A percentile compares a stretch with the other conserved stretches of the same genome.
Evolutionary conservation across 2,329 filamentous ascomycete genomes (phyloP).

Genomic region (Ilyonectria robusta): DNA sequence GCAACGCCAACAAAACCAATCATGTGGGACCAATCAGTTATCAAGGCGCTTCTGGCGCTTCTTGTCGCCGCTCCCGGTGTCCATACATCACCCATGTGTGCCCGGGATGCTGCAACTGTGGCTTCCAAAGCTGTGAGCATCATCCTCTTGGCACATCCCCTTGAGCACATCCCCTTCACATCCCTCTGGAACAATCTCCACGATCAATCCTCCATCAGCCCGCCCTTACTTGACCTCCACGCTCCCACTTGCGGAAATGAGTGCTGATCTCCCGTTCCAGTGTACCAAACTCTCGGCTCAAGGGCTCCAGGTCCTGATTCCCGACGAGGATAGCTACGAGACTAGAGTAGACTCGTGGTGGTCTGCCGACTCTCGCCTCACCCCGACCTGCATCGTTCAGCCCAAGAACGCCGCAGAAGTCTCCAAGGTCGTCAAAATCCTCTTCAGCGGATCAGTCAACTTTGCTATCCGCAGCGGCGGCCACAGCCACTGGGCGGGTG

Average conservation of each 20-base stretch:
- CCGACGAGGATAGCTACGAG: constrained; percentile 16
- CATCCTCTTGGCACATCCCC: background rate
- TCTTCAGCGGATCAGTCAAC: constrained; percentile 35
- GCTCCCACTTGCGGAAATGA: background rate
- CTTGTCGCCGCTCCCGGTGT: background rate
- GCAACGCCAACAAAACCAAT: background rate
- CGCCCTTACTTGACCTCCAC: background rate
- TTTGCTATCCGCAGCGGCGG: constrained; percentile 52
- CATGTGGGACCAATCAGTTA: background rate
- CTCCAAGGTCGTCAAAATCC: constrained; percentile 36
- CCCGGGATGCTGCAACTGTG: background rate
- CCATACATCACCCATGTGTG: background rate
- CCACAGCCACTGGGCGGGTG: constrained; percentile 50
- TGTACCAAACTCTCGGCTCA: background rate
- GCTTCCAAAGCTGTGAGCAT: background rate
- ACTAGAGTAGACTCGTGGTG: constrained; percentile 27
- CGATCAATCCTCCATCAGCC: background rate
- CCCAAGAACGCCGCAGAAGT: constrained; percentile 44
- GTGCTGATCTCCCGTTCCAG: background rate
- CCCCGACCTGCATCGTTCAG: constrained; percentile 47
- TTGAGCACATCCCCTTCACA: too few relatives aligned
- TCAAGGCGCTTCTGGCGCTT: background rate
- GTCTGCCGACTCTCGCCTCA: constrained; percentile 48
- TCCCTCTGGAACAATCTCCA: background rate
- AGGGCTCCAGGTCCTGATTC: background rate